A percentile compares a stretch with the other conserved stretches of the same genome.
Conservation (phyloP, 140 eudicot species). For the Flaveria floridana region DNA sequence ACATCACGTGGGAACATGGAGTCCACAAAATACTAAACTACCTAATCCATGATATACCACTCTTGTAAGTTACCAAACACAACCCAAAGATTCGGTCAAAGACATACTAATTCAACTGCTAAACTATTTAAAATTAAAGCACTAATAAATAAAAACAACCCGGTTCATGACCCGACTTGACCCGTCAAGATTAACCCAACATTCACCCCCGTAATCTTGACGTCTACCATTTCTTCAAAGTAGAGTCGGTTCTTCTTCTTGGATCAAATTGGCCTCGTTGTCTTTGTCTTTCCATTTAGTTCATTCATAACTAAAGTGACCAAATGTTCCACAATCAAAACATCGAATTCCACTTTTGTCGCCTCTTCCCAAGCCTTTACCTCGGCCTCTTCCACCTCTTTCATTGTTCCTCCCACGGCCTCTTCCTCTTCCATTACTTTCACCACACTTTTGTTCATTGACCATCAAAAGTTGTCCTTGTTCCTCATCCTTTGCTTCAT, state of each 20-base stretch:
- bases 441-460: not conserved
- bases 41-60: too few relatives aligned
- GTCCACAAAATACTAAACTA: too few relatives aligned
- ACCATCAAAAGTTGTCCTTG: not conserved
- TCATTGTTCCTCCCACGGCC: not conserved
- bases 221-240: not conserved
- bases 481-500: not conserved
- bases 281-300: not conserved
- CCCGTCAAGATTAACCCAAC: not conserved
- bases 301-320: not conserved
- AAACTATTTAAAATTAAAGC: too few relatives aligned
- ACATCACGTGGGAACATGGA: too few relatives aligned
- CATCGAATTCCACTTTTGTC: not conserved
- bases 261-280: not conserved
- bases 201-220: not conserved
- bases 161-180: too few relatives aligned
- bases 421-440: not conserved
- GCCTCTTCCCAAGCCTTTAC: not conserved
- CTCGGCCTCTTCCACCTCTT: not conserved
- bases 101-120: too few relatives aligned
- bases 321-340: not conserved
- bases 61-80: too few relatives aligned
- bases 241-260: not conserved
- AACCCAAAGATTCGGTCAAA: too few relatives aligned
- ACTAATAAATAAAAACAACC: too few relatives aligned